These are phyloP conservation scores for Epichloe scottii DNA, from an alignment of 2,329 filamentous ascomycete species.

Conservation along the genomic window DNA sequence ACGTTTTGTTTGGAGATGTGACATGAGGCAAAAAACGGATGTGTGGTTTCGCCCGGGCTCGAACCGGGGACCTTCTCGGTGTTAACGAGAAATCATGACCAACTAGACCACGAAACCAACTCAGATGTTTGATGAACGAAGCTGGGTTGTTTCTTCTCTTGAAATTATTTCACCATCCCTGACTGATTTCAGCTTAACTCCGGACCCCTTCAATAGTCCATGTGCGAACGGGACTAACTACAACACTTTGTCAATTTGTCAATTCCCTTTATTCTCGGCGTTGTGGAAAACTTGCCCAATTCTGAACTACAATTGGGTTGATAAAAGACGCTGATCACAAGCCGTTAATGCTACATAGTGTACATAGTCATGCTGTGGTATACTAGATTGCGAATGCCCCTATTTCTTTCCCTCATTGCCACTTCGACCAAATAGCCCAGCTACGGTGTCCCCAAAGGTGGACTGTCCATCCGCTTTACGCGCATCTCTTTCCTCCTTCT, in stretches of 20 bases:
- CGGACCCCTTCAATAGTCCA: too few species aligned
- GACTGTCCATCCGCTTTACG: slow-evolving; percentile 22
- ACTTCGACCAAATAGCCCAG: slow-evolving; percentile 17
- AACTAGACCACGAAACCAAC: slow-evolving; percentile 26
- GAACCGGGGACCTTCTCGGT: slow-evolving; percentile 29
- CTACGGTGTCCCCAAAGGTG: slow-evolving; percentile 19
- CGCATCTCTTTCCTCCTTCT: slow-evolving; percentile 43
- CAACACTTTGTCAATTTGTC: too few species aligned
- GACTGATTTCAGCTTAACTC: too few species aligned
- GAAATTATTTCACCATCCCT: too few species aligned
- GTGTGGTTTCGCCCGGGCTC: slow-evolving; percentile 25
- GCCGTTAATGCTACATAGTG: background rate
- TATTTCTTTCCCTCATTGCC: slow-evolving; percentile 10
- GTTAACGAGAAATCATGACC: slow-evolving; percentile 29
- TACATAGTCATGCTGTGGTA: background rate
- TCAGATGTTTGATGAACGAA: background rate
- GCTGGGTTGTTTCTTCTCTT: fast-evolving
- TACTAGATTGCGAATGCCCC: background rate
- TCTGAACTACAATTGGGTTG: too few species aligned
- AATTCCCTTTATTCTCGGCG: too few species aligned
- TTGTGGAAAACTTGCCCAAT: too few species aligned
- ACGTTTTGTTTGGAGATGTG: fast-evolving
- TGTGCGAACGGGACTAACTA: too few species aligned
- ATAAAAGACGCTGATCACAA: background rate
- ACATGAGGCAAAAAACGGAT: slow-evolving; percentile 11